Percentiles rank a stretch among this genome's conserved stretches.
These are phyloP conservation scores for Penicillium simplicissimum DNA, from an alignment of 495 filamentous ascomycete genomes.

Conservation along the genomic window DNA sequence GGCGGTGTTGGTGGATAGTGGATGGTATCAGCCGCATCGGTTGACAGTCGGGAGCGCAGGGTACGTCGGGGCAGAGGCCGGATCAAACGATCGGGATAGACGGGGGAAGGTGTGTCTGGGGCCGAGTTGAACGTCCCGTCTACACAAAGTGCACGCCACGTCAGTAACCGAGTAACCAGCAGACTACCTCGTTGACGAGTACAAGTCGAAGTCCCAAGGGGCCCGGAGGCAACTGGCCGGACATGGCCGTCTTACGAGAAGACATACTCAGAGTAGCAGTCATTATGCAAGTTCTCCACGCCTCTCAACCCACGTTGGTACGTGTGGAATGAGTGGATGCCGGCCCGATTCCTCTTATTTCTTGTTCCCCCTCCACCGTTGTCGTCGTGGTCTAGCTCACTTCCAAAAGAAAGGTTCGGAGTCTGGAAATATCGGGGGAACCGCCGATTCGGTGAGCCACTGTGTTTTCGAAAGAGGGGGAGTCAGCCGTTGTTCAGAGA, in stretches of 20 bases:
- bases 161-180: constrained; percentile 46
- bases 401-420: constrained; percentile 1
- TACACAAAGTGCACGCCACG: constrained; percentile 37
- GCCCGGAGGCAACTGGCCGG: background rate
- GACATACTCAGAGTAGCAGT: constrained; percentile 53
- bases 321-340: constrained; percentile 15
- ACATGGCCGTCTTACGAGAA: constrained; percentile 26
- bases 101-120: constrained; percentile 70
- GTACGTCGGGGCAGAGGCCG: constrained; percentile 87
- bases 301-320: constrained; percentile 37
- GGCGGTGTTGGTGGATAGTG: constrained; percentile 73
- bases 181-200: constrained; percentile 19
- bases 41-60: constrained; percentile 79
- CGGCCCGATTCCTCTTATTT: constrained; percentile 15
- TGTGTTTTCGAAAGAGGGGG: background rate
- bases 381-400: constrained; percentile 13
- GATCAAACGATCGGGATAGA: constrained; percentile 88
- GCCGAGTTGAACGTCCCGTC: constrained; percentile 57
- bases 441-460: constrained; percentile 9
- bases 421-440: constrained; percentile 1
- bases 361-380: constrained; percentile 27
- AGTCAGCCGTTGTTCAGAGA: background rate
- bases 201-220: constrained; percentile 14
- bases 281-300: constrained; percentile 43
- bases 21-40: constrained; percentile 79